phyloP scores from a whole-genome alignment of 2,329 filamentous ascomycete species.

The Cladosporium sp. region DNA sequence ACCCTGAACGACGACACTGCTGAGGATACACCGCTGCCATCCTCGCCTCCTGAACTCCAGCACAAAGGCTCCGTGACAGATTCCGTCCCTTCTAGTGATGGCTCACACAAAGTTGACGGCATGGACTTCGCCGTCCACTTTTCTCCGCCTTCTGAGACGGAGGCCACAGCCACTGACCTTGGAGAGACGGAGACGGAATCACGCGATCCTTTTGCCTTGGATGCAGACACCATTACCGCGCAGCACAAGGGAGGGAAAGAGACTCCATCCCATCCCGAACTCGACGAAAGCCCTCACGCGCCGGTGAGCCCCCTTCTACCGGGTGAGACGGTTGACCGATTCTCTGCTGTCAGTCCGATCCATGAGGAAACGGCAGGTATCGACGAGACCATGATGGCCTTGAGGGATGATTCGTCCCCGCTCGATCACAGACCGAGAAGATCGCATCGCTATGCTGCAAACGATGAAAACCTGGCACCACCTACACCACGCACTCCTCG shows the following conservation, averaged over 20 bases:
- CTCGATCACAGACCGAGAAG: slow-evolving; percentile 11
- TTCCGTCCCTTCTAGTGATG: slow-evolving; percentile 19
- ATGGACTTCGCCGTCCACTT: slow-evolving; percentile 30
- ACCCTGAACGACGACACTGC: slow-evolving; percentile 5
- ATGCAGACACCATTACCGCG: slow-evolving; percentile 30
- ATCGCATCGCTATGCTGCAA: slow-evolving; percentile 5
- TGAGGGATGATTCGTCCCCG: slow-evolving; percentile 4
- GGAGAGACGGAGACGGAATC: slow-evolving; percentile 26
- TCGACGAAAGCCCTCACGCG: background rate
- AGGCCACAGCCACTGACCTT: slow-evolving; percentile 20
- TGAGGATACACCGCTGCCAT: slow-evolving; percentile 1
- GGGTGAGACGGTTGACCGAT: slow-evolving; percentile 25
- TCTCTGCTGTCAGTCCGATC: slow-evolving; percentile 30
- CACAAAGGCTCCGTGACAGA: slow-evolving; percentile 18
- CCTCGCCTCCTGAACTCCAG: slow-evolving; percentile 10
- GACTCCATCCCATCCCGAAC: background rate
- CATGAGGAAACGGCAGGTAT: slow-evolving; percentile 26
- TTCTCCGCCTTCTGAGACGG: slow-evolving; percentile 24
- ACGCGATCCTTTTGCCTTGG: slow-evolving; percentile 26
- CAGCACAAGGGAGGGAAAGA: slow-evolving; percentile 23
- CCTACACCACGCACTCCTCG: slow-evolving; percentile 26
- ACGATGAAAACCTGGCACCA: slow-evolving; percentile 20
- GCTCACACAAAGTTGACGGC: slow-evolving; percentile 21
- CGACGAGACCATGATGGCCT: slow-evolving; percentile 20
- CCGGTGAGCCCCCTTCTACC: slow-evolving; percentile 28